Evolutionary conservation across 371 early-diverging fungal genomes (phyloP).

Genomic region (Nematocida displodere): DNA sequence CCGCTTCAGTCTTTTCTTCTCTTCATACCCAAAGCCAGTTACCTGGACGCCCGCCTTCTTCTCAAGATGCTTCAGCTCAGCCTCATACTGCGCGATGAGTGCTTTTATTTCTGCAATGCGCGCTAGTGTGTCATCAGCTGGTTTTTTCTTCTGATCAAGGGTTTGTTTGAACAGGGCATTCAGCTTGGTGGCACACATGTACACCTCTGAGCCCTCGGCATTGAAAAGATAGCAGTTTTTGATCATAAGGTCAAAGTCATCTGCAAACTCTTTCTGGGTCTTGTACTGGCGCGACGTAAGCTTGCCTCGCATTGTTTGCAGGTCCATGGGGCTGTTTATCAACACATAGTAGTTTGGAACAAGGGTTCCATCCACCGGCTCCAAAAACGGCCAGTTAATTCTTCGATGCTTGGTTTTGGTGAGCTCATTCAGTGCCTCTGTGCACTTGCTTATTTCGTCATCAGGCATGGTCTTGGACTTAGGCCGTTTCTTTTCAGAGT

Average conservation of each 20-base stretch:
- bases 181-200: constrained; percentile 65
- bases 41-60: constrained; percentile 2
- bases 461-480: constrained; percentile 31
- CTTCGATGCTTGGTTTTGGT: constrained; percentile 56
- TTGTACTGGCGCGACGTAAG: constrained; percentile 52
- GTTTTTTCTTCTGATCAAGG: constrained; percentile 30
- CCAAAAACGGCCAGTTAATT: constrained; percentile 71
- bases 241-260: constrained; percentile 67
- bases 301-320: constrained; percentile 56
- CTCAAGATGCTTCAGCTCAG: constrained; percentile 58
- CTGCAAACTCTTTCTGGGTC: constrained; percentile 53
- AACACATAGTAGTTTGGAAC: constrained; percentile 73
- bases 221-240: constrained; percentile 88
- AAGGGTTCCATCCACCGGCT: constrained; percentile 72
- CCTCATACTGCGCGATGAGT: constrained; percentile 56
- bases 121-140: constrained; percentile 17
- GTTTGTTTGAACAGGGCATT: constrained; percentile 44
- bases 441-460: constrained; percentile 59
- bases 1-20: constrained; percentile 32
- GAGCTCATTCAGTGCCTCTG: constrained; percentile 57
- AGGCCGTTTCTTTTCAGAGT: constrained; percentile 13
- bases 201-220: constrained; percentile 75
- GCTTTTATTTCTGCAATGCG: constrained; percentile 57
- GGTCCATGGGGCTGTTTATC: constrained; percentile 64
- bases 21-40: constrained; percentile 30